phyloP scores from a whole-genome alignment of 202 grass and related monocot species.

The Musa balbisiana region DNA sequence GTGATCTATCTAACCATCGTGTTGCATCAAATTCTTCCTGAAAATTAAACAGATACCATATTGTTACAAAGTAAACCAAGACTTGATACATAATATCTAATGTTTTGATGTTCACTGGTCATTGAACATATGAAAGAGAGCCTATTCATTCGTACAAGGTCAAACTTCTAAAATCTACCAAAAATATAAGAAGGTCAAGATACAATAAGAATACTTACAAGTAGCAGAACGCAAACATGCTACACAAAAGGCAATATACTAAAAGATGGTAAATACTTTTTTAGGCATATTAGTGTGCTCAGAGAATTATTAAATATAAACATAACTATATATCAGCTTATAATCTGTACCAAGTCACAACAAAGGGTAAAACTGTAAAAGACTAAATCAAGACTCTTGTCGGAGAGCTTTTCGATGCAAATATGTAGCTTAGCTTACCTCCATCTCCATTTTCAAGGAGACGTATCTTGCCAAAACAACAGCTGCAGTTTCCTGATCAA shows the following conservation, averaged over 20 bases:
- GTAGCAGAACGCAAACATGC: neutral
- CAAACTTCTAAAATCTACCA: neutral
- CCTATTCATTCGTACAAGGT: neutral
- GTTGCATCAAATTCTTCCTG: slow-evolving; percentile 98
- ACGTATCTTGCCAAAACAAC: slow-evolving; percentile 92
- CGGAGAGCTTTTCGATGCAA: too few relatives aligned
- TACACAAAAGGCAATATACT: neutral
- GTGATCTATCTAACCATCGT: slow-evolving; percentile 90
- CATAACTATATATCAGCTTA: neutral
- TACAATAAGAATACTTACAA: too few relatives aligned
- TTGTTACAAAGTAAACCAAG: neutral
- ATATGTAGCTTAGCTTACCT: slow-evolving; percentile 35
- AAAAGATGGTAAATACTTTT: neutral
- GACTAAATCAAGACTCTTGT: neutral
- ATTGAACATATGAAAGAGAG: neutral
- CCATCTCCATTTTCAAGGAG: slow-evolving; percentile 99
- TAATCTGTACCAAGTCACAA: neutral
- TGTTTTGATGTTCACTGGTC: neutral
- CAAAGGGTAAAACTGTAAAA: neutral
- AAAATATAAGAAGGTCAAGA: neutral
- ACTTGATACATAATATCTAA: neutral
- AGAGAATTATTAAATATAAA: too few relatives aligned
- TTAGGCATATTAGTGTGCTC: neutral
- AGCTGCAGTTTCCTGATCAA: slow-evolving; percentile 97
- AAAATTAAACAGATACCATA: slow-evolving; percentile 2